Conservation (phyloP, 2,329 filamentous ascomycete species). For the Helminthosporium solani region DNA sequence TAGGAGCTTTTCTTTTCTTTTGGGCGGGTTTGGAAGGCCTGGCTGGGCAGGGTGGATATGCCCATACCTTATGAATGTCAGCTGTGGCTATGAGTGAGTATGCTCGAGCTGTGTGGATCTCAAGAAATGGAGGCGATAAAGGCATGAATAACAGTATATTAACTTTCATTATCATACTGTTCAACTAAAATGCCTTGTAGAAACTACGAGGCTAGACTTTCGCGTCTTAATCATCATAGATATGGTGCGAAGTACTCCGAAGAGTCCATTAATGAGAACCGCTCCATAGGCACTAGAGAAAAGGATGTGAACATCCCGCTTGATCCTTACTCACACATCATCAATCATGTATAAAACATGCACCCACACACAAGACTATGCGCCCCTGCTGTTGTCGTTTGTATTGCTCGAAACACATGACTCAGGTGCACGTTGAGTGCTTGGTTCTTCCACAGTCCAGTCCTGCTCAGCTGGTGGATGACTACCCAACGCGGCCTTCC, state of each 20-base stretch:
- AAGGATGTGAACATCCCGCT: background rate
- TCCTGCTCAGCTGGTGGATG: conserved; percentile 1
- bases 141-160: too few species aligned
- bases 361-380: background rate
- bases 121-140: too few species aligned
- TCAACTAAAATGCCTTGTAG: background rate
- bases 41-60: too few species aligned
- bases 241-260: background rate
- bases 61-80: too few species aligned
- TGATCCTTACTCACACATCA: too few species aligned
- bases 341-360: too few species aligned
- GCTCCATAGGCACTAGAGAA: too few species aligned
- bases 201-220: background rate
- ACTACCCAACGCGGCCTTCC: conserved; percentile 4
- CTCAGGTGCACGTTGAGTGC: background rate
- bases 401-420: background rate
- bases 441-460: background rate
- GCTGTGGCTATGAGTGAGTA: too few species aligned
- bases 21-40: too few species aligned
- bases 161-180: background rate
- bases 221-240: background rate
- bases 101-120: too few species aligned
- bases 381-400: background rate
- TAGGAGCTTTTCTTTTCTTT: too few species aligned
- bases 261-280: too few species aligned